These are phyloP conservation scores for Stachybotrys elegans DNA, from an alignment of 2,329 filamentous ascomycete species.

Conservation along the genomic window DNA sequence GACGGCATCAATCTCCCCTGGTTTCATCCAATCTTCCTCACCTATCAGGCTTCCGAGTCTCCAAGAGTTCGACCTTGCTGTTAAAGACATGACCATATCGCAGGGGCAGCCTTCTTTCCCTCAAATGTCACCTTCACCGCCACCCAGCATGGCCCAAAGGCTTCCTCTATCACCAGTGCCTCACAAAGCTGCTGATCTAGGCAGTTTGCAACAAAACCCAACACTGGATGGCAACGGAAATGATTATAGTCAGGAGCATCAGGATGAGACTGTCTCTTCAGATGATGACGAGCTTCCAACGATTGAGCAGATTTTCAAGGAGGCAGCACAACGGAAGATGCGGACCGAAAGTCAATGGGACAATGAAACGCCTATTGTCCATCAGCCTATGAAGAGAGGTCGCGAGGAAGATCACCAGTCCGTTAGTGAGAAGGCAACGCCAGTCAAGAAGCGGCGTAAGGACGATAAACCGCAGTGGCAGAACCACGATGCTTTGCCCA, in stretches of 20 bases:
- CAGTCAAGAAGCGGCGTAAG: neutral
- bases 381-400: neutral
- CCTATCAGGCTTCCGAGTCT: neutral
- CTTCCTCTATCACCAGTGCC: neutral
- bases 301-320: conserved; percentile 1
- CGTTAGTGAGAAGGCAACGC: neutral
- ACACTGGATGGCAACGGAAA: neutral
- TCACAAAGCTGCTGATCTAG: neutral
- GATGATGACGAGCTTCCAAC: neutral
- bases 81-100: neutral
- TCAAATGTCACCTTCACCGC: neutral
- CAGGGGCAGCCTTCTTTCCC: neutral
- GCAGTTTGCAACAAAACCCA: neutral
- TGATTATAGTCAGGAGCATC: neutral
- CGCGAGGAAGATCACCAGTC: neutral
- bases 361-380: neutral
- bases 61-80: neutral
- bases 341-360: neutral
- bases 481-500: neutral
- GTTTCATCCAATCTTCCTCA: neutral
- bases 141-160: neutral
- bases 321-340: neutral
- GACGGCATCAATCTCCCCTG: neutral
- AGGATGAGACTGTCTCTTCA: neutral
- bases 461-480: neutral